Evolutionary conservation across 306 rosid species (phyloP), one percentile per base, ranked within the genome.

Genomic region (Crataegus laevigata): DNA sequence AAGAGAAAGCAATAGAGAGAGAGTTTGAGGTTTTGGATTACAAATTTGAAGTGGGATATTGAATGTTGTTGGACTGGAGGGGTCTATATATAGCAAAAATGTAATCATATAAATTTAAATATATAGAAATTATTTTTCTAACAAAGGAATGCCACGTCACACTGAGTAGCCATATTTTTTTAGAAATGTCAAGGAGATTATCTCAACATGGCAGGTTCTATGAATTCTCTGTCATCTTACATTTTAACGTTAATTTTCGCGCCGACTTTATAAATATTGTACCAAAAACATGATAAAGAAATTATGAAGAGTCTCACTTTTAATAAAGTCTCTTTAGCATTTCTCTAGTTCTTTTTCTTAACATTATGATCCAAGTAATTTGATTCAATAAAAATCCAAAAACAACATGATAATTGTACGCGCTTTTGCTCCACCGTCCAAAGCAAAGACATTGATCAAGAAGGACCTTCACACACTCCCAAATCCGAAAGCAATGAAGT

Each of bases 381-480:
- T 43, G 18, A n/a, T 63, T 10, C 19, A 60, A 28, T 18, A 11
- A 18, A 34, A 34, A 69, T 43, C 19, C 21, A 74, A 13, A 28
- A 38, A 42, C 47, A 73, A 12, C 47, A 66, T 68, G 70, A 73
- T 78, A 81, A 76, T 77, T 69, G 8, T 58, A 87, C 85, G 81
- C 83, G 77, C 79, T 85, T 77, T 74, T 55, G 40, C 59, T 69
- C 77, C 88, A 91, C 93, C 90, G 88, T 69, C 88, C 86, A 51
- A 34, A 47, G 61, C 28, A 73, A 21, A 43, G 68, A 61, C n/a
- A 25, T 61, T 34, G 54, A 50, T 50, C 26, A 38, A 26, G 77
- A 40, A 38, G 38, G 38, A 17, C 36, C 21, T 26, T 3, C 59
- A 61, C 69, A 61, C 77, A 61, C 43, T 73, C 32, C 69, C 68